These are phyloP conservation scores for Hyaloscypha hepaticicola DNA, from an alignment of 495 filamentous ascomycete genomes.

Conservation along the genomic window DNA sequence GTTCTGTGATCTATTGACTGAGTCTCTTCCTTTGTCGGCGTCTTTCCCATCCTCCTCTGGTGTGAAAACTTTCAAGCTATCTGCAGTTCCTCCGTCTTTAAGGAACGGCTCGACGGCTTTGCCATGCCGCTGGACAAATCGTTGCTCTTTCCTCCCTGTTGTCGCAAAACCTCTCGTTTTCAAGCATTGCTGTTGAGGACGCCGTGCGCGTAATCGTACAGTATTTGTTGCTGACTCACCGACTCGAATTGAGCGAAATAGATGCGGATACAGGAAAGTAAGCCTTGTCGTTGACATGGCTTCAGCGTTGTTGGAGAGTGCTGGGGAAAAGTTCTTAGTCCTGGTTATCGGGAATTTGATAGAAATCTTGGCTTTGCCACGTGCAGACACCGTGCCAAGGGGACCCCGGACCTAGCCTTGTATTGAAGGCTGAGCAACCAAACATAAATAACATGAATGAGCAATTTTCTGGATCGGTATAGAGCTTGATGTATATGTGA, in stretches of 20 bases:
- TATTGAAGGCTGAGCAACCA: not conserved
- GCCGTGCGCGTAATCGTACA: conserved; percentile 19
- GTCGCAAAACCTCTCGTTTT: conserved; percentile 35
- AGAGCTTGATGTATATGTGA: not conserved
- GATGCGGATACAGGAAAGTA: conserved; percentile 72
- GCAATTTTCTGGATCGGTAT: not conserved
- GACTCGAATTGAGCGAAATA: conserved; percentile 44
- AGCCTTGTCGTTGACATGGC: conserved; percentile 68
- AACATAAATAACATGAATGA: not conserved
- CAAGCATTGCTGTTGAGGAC: conserved; percentile 11
- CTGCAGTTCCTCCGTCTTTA: conserved; percentile 26
- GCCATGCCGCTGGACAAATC: conserved; percentile 55
- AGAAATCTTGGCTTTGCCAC: conserved; percentile 6
- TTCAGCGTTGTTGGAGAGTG: conserved; percentile 8
- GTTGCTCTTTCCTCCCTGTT: conserved; percentile 30
- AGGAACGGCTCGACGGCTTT: conserved; percentile 60
- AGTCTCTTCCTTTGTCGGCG: not conserved
- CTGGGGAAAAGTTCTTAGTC: conserved; percentile 21
- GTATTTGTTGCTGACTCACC: conserved; percentile 20
- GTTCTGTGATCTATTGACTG: conserved; percentile 15
- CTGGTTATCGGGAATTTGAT: conserved; percentile 3
- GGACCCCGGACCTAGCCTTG: not conserved
- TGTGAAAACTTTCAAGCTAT: conserved; percentile 27
- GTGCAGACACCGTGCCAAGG: not conserved
- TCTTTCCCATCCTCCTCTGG: conserved; percentile 9